phyloP scores from a whole-genome alignment of 2,329 filamentous ascomycete species.

The Leptosphaerulina australis region DNA sequence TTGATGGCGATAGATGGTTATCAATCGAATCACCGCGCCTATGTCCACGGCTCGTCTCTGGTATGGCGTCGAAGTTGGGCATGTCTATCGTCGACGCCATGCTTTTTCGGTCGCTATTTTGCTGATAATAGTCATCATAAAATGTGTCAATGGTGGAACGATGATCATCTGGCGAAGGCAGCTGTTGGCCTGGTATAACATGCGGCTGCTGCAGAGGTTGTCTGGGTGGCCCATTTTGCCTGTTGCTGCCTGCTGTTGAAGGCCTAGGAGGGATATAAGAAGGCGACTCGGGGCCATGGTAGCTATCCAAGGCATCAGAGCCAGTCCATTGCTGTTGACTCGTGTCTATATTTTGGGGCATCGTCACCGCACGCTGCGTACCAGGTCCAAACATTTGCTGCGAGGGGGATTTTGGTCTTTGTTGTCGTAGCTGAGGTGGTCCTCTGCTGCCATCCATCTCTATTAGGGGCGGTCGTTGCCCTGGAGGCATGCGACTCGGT shows the following conservation, averaged over 20 bases:
- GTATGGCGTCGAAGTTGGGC: conserved; percentile 67
- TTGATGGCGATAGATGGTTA: conserved; percentile 38
- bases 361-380: conserved; percentile 46
- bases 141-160: conserved; percentile 58
- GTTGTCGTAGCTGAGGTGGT: conserved; percentile 23
- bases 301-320: conserved; percentile 42
- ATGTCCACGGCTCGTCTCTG: conserved; percentile 41
- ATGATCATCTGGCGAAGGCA: conserved; percentile 33
- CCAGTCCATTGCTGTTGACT: conserved; percentile 44
- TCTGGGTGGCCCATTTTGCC: conserved; percentile 28
- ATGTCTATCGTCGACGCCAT: conserved; percentile 61
- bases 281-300: conserved; percentile 47
- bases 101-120: conserved; percentile 43
- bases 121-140: conserved; percentile 57
- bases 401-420: conserved; percentile 35
- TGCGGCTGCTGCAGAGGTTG: conserved; percentile 39
- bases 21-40: conserved; percentile 48
- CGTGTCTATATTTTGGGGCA: conserved; percentile 42
- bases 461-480: conserved; percentile 35
- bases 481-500: conserved; percentile 32
- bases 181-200: conserved; percentile 27
- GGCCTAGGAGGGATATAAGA: conserved; percentile 45
- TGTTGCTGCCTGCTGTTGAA: conserved; percentile 43
- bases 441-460: conserved; percentile 24
- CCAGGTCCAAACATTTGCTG: conserved; percentile 39